phyloP scores from a whole-genome alignment of 257 asterid species.

The Parsonsia alboflavescens region DNA sequence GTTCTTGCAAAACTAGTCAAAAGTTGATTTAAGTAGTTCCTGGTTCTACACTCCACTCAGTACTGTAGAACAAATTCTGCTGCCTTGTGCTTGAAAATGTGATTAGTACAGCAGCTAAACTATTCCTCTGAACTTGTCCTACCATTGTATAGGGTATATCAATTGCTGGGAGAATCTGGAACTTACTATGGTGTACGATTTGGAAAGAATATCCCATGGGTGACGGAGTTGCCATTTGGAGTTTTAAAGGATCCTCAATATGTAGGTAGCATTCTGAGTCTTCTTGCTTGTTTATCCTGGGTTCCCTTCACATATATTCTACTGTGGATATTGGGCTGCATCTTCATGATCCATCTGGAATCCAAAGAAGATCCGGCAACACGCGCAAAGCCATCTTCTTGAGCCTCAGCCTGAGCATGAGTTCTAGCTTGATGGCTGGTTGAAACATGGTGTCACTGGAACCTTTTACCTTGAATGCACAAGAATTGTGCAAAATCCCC shows the following conservation, averaged over 20 bases:
- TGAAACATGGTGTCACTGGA: conserved; percentile 5
- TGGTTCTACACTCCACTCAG: neutral
- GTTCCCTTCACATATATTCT: conserved; percentile 53
- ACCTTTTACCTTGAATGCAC: neutral
- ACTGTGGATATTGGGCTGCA: conserved; percentile 70
- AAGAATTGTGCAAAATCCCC: neutral
- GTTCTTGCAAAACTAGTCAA: neutral
- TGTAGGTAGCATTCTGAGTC: conserved; percentile 76
- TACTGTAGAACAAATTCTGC: neutral
- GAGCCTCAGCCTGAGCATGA: conserved; percentile 18
- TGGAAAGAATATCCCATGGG: conserved; percentile 85
- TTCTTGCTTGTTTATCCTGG: conserved; percentile 72
- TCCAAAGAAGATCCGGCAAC: conserved; percentile 70
- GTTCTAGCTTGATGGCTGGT: neutral
- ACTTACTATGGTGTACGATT: conserved; percentile 92
- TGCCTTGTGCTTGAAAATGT: neutral
- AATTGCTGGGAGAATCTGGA: conserved; percentile 84
- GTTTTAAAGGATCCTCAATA: conserved; percentile 88
- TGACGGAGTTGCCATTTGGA: conserved; percentile 78
- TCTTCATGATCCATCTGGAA: conserved; percentile 60
- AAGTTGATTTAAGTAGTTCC: neutral
- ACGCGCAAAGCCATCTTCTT: conserved; percentile 65
- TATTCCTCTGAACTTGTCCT: neutral
- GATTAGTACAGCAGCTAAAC: neutral
- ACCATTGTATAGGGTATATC: conserved; percentile 69